phyloP scores from a whole-genome alignment of 148 eudicot species.

The Euryodendron excelsum region DNA sequence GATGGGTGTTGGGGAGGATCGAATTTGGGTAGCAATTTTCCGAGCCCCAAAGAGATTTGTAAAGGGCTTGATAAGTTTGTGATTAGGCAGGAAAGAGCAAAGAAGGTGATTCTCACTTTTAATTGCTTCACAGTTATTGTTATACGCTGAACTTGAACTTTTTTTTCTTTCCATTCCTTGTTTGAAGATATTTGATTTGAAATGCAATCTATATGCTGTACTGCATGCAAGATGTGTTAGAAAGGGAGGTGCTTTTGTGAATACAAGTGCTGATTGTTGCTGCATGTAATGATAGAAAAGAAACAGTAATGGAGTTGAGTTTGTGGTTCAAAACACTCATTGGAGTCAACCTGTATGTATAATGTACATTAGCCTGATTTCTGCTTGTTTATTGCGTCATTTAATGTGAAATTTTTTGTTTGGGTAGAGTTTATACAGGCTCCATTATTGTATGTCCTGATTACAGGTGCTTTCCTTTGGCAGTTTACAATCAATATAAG shows the following conservation, averaged over 20 bases:
- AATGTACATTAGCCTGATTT: background rate
- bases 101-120: slow-evolving; percentile 54
- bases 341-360: background rate
- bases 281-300: too few relatives aligned
- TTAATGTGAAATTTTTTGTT: slow-evolving; percentile 1
- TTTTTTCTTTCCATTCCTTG: background rate
- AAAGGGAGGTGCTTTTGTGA: background rate
- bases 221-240: background rate
- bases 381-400: background rate
- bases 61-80: slow-evolving; percentile 98
- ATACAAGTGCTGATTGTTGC: too few relatives aligned
- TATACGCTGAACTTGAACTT: slow-evolving; percentile 4
- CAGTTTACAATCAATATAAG: slow-evolving; percentile 96
- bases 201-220: slow-evolving; percentile 3
- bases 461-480: slow-evolving; percentile 93
- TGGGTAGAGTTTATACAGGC: background rate
- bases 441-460: slow-evolving; percentile 1
- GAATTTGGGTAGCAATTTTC: slow-evolving; percentile 65
- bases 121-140: slow-evolving; percentile 1
- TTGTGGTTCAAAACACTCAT: background rate
- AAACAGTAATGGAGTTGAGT: background rate
- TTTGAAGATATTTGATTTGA: background rate
- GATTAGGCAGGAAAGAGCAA: slow-evolving; percentile 94
- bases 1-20: slow-evolving; percentile 89
- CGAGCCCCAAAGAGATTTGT: slow-evolving; percentile 94